Evolutionary conservation across 768 basidiomycete genomes (phyloP).

Genomic region (Leccinum variicolor): DNA sequence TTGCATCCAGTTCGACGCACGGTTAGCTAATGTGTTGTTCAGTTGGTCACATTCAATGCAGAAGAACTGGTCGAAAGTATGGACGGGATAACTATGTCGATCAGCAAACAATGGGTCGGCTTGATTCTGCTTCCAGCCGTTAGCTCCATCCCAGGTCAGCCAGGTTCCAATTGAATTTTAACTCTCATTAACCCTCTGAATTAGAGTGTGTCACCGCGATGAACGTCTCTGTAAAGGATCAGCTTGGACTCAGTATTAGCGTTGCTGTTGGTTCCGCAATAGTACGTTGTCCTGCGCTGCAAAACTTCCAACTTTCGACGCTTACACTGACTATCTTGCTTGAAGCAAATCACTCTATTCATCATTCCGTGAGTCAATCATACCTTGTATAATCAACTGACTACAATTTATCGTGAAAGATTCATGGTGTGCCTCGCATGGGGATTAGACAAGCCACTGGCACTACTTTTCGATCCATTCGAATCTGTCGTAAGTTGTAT

Average conservation of each 20-base stretch:
- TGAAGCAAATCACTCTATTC: constrained; percentile 78
- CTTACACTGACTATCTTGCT: background rate
- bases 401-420: constrained; percentile 30
- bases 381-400: background rate
- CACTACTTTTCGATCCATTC: constrained; percentile 85
- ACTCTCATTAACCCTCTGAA: background rate
- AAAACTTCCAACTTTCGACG: background rate
- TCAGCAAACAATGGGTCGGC: constrained; percentile 88
- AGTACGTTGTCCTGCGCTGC: constrained; percentile 37
- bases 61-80: constrained; percentile 82
- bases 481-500: constrained; percentile 60
- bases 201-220: constrained; percentile 86
- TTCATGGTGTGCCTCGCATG: constrained; percentile 77
- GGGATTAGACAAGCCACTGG: constrained; percentile 76
- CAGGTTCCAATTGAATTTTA: background rate
- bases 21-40: background rate
- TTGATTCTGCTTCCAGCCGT: constrained; percentile 86
- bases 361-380: constrained; percentile 66
- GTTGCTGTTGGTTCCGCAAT: constrained; percentile 81
- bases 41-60: constrained; percentile 59
- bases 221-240: constrained; percentile 83
- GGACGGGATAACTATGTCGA: constrained; percentile 64
- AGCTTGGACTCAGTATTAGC: constrained; percentile 78
- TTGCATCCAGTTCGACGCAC: constrained; percentile 5
- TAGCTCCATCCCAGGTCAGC: constrained; percentile 69